phyloP scores from a whole-genome alignment of 345 rosid species.

The Citrus unshiu region DNA sequence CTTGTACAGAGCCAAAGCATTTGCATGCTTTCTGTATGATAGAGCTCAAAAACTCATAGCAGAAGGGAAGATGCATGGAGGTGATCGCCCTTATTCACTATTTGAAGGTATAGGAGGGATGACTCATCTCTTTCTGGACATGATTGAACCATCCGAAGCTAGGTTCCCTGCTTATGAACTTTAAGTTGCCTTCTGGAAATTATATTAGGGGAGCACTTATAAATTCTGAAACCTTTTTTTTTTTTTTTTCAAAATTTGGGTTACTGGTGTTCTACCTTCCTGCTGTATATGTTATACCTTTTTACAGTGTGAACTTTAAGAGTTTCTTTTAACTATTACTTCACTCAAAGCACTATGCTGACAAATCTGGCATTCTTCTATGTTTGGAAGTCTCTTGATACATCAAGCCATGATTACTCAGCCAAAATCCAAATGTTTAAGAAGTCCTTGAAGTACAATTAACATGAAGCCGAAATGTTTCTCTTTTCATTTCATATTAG shows the following conservation, averaged over 20 bases:
- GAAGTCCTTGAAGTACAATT: too few relatives aligned
- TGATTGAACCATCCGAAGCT: slow-evolving; percentile 44
- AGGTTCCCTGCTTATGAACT: slow-evolving; percentile 68
- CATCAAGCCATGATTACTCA: neutral
- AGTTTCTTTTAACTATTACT: neutral
- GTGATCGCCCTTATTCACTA: slow-evolving; percentile 55
- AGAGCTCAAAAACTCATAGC: slow-evolving; percentile 45
- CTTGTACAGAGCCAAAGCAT: slow-evolving; percentile 58
- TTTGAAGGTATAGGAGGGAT: slow-evolving; percentile 69
- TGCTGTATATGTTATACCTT: too few relatives aligned
- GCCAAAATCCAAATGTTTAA: neutral
- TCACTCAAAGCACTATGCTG: neutral
- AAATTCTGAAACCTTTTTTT: neutral
- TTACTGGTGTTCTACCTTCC: neutral
- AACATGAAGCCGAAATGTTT: neutral
- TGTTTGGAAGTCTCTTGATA: neutral
- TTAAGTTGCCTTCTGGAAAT: slow-evolving; percentile 11
- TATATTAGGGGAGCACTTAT: too few relatives aligned
- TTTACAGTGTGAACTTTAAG: neutral
- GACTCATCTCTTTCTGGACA: slow-evolving; percentile 58
- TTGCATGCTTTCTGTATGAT: slow-evolving; percentile 61
- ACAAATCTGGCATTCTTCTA: neutral
- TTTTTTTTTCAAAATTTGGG: neutral
- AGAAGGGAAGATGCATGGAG: slow-evolving; percentile 61
- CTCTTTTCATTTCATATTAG: neutral